phyloP scores from a whole-genome alignment of 805 yeast species.

The Starmera caribaea region DNA sequence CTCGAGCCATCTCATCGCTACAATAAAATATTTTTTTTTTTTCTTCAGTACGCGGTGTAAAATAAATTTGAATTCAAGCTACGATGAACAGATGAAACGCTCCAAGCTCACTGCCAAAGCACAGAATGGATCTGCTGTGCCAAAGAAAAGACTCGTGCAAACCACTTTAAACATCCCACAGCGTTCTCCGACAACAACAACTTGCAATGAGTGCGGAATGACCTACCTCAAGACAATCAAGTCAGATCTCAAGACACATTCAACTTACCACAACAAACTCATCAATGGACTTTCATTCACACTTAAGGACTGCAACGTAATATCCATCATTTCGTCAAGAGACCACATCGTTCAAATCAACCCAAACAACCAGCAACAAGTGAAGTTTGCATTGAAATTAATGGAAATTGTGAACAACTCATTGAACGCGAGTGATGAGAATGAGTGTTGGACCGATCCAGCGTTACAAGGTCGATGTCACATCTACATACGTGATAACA shows the following conservation, averaged over 20 bases:
- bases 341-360: slow-evolving; percentile 29
- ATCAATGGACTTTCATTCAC: slow-evolving; percentile 43
- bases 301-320: slow-evolving; percentile 22
- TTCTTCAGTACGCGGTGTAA: no score
- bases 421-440: slow-evolving; percentile 48
- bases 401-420: slow-evolving; percentile 48
- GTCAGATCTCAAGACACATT: slow-evolving; percentile 37
- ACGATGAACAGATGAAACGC: no score
- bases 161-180: no score
- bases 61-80: no score
- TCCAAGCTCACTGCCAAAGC: no score
- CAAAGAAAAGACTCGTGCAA: no score
- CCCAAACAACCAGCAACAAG: slow-evolving; percentile 22
- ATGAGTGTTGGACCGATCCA: slow-evolving; percentile 27
- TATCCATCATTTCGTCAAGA: slow-evolving; percentile 3
- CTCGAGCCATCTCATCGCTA: no score
- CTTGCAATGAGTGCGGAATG: slow-evolving; percentile 47
- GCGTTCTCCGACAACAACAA: slow-evolving; percentile 4
- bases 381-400: slow-evolving; percentile 26
- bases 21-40: no score
- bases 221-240: slow-evolving; percentile 32
- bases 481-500: slow-evolving; percentile 33
- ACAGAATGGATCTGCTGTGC: no score
- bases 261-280: slow-evolving; percentile 39
- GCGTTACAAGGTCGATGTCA: slow-evolving; percentile 34